Conservation (phyloP, 495 filamentous ascomycete species). For the Cercophora sp. region DNA sequence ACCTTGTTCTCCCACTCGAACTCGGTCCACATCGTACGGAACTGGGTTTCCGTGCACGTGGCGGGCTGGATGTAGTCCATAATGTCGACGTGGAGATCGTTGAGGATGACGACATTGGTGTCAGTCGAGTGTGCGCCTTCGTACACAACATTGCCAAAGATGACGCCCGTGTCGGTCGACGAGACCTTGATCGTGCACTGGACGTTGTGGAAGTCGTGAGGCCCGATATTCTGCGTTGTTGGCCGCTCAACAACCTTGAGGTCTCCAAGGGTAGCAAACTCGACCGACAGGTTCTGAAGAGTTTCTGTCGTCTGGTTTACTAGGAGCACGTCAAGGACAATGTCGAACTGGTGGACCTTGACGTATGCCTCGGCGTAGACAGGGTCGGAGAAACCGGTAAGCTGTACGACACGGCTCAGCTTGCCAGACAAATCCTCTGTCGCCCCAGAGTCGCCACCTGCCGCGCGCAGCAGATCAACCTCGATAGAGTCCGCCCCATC, state of each 20-base stretch:
- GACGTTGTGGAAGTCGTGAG: slow-evolving; percentile 95
- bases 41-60: slow-evolving; percentile 94
- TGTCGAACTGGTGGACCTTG: slow-evolving; percentile 98
- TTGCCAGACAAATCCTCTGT: slow-evolving; percentile 85
- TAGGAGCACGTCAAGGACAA: slow-evolving; percentile 91
- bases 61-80: slow-evolving; percentile 99
- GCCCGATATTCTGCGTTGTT: slow-evolving; percentile 89
- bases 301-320: slow-evolving; percentile 98
- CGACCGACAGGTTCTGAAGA: slow-evolving; percentile 92
- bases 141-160: slow-evolving; percentile 98
- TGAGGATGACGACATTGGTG: slow-evolving; percentile 95
- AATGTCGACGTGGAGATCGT: slow-evolving; percentile 98
- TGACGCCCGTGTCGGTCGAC: slow-evolving; percentile 97
- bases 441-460: slow-evolving; percentile 77
- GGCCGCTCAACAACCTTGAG: slow-evolving; percentile 97
- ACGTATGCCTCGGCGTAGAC: slow-evolving; percentile 99
- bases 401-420: slow-evolving; percentile 90
- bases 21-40: slow-evolving; percentile 99
- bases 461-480: slow-evolving; percentile 88
- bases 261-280: slow-evolving; percentile 96
- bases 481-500: slow-evolving; percentile 85
- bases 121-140: slow-evolving; percentile 94
- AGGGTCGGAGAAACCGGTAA: slow-evolving; percentile 97
- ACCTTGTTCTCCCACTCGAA: slow-evolving; percentile 99
- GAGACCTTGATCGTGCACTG: slow-evolving; percentile 99